Conservation (phyloP, 768 basidiomycete genomes). For the Mycena galopus region DNA sequence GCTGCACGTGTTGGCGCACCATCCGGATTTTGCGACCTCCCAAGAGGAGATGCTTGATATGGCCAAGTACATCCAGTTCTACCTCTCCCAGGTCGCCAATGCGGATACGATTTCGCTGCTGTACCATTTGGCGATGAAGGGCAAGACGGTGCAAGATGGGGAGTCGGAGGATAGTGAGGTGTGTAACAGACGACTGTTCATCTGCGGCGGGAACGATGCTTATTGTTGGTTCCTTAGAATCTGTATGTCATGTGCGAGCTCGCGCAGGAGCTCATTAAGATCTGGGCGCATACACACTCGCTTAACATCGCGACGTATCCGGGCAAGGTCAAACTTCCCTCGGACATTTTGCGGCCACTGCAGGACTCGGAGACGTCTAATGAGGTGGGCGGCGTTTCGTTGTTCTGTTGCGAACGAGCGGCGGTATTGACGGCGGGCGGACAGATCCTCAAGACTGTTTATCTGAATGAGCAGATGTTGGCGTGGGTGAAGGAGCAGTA, state of each 20-base stretch:
- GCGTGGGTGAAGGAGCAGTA: slow-evolving; percentile 68
- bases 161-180: slow-evolving; percentile 83
- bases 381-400: slow-evolving; percentile 56
- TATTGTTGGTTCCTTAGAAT: slow-evolving; percentile 66
- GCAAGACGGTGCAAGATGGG: slow-evolving; percentile 89
- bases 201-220: background rate
- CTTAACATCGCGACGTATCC: slow-evolving; percentile 89
- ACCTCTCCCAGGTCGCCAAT: slow-evolving; percentile 80
- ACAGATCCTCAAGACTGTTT: slow-evolving; percentile 77
- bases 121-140: slow-evolving; percentile 83
- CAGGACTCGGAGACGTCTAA: slow-evolving; percentile 75
- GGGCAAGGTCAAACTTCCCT: slow-evolving; percentile 82
- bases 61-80: slow-evolving; percentile 93
- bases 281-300: slow-evolving; percentile 69
- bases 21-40: slow-evolving; percentile 87
- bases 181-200: slow-evolving; percentile 19
- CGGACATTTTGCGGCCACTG: slow-evolving; percentile 83
- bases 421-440: background rate
- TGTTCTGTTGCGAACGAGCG: background rate
- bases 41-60: slow-evolving; percentile 82
- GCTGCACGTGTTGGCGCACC: slow-evolving; percentile 90
- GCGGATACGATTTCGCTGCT: slow-evolving; percentile 89
- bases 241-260: slow-evolving; percentile 91
- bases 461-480: slow-evolving; percentile 72
- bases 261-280: slow-evolving; percentile 88